phyloP scores from a whole-genome alignment of 805 yeast genomes.

The Starmera quercuum region DNA sequence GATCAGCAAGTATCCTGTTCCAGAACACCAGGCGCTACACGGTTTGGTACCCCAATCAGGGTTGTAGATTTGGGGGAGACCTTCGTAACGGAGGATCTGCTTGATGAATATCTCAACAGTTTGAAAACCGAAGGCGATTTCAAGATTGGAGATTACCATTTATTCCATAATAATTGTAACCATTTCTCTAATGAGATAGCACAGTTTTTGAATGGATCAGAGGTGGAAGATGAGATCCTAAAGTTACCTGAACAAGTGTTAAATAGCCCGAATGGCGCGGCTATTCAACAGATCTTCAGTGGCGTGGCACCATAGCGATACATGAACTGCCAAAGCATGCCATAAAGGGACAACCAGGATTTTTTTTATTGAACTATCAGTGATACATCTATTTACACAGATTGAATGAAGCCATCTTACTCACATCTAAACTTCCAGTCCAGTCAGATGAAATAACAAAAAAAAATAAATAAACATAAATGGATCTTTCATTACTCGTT shows the following conservation, averaged over 20 bases:
- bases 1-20: constrained; percentile 48
- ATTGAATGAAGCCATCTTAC: too few species aligned
- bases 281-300: constrained; percentile 30
- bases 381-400: too few species aligned
- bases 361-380: too few species aligned
- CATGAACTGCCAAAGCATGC: too few species aligned
- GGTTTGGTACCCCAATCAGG: constrained; percentile 51
- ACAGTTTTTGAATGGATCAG: constrained; percentile 49
- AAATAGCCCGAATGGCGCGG: constrained; percentile 42
- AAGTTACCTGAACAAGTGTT: constrained; percentile 46
- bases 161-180: constrained; percentile 61
- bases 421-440: too few species aligned
- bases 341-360: too few species aligned
- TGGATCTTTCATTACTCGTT: too few species aligned
- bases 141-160: constrained; percentile 34
- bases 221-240: constrained; percentile 45
- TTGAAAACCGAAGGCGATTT: constrained; percentile 38
- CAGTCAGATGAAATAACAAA: too few species aligned
- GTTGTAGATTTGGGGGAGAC: constrained; percentile 48
- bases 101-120: constrained; percentile 46
- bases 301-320: constrained; percentile 5
- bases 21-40: constrained; percentile 41
- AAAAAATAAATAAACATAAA: too few species aligned
- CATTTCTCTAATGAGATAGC: constrained; percentile 53
- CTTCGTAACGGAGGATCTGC: constrained; percentile 40